These are phyloP conservation scores for Daedaleopsis sinensis DNA, from an alignment of 768 basidiomycete genomes.

Conservation along the genomic window DNA sequence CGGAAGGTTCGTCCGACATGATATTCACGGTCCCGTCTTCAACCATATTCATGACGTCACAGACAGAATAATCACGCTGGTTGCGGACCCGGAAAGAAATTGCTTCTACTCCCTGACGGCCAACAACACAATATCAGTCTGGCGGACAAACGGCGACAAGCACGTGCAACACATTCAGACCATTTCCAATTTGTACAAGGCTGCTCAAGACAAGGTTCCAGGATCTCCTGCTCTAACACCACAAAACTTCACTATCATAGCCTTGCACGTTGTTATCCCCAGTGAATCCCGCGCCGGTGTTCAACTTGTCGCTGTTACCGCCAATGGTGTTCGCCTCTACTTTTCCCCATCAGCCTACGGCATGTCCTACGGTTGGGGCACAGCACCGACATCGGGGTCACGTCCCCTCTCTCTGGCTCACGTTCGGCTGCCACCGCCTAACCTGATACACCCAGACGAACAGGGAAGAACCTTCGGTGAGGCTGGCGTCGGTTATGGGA, in stretches of 20 bases:
- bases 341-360: constrained; percentile 56
- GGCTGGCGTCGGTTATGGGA: constrained; percentile 48
- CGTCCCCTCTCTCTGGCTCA: constrained; percentile 70
- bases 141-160: constrained; percentile 64
- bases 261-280: constrained; percentile 68
- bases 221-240: constrained; percentile 73
- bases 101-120: constrained; percentile 80
- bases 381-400: constrained; percentile 35
- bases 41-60: constrained; percentile 12
- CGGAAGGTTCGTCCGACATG: constrained; percentile 54
- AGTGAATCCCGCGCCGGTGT: constrained; percentile 69
- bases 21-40: background rate
- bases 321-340: constrained; percentile 84
- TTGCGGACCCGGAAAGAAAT: constrained; percentile 67
- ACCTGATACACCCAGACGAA: constrained; percentile 78
- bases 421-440: constrained; percentile 77
- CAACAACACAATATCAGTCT: constrained; percentile 67
- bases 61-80: constrained; percentile 75
- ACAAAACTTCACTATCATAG: constrained; percentile 68
- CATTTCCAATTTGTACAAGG: constrained; percentile 72
- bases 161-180: constrained; percentile 73
- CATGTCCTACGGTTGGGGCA: constrained; percentile 47
- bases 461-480: constrained; percentile 55
- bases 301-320: constrained; percentile 81
- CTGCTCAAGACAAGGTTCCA: constrained; percentile 80